Conservation (phyloP, 192 early-diverging fungal species). For the Coemansia sp. region DNA sequence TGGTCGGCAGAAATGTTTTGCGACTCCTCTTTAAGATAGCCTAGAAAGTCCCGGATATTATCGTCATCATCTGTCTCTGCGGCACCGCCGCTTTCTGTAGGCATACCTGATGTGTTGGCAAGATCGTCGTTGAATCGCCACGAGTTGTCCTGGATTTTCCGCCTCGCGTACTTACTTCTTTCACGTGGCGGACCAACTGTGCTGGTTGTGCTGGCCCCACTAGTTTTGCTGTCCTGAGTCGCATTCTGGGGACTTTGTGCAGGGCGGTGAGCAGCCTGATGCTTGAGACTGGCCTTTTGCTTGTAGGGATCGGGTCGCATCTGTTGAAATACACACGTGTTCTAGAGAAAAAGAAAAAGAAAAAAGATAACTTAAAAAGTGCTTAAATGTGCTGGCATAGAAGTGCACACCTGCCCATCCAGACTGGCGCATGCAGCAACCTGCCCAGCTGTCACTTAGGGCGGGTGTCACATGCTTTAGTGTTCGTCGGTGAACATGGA, state of each 20-base stretch:
- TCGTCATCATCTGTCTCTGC: constrained; percentile 26
- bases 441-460: constrained; percentile 2
- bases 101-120: constrained; percentile 2
- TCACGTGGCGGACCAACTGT: neutral
- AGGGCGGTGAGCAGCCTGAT: constrained; percentile 21
- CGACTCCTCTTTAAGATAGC: constrained; percentile 28
- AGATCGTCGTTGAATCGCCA: constrained; percentile 19
- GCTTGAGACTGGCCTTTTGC: constrained; percentile 49
- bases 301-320: constrained; percentile 53
- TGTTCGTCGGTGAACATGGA: constrained; percentile 39
- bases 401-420: too few relatives aligned
- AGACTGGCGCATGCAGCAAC: neutral
- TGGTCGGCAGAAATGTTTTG: constrained; percentile 12
- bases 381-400: neutral
- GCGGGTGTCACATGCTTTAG: constrained; percentile 4
- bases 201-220: neutral
- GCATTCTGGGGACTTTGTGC: constrained; percentile 4
- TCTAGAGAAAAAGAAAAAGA: neutral
- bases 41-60: constrained; percentile 24
- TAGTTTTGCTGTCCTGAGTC: neutral
- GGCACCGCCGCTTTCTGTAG: neutral
- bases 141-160: constrained; percentile 29
- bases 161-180: constrained; percentile 14
- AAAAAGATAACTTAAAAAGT: too few relatives aligned
- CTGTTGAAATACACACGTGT: neutral